phyloP scores from a whole-genome alignment of 1,139 yeast species.

The Keqinozyma sinolaborantium region DNA sequence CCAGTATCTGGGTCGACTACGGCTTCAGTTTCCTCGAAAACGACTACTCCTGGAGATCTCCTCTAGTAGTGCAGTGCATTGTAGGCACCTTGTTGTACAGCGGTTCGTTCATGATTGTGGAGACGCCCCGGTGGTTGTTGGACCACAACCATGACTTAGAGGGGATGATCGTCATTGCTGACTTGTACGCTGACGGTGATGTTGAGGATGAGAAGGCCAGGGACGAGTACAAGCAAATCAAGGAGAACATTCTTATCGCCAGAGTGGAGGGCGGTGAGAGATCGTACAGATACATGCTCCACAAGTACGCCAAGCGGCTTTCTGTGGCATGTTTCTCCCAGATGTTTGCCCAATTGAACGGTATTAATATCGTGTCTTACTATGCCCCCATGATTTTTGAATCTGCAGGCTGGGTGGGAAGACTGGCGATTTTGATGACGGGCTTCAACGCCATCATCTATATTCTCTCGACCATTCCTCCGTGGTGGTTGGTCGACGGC shows the following conservation, averaged over 20 bases:
- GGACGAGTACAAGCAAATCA: slow-evolving; percentile 45
- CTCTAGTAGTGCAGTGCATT: slow-evolving; percentile 70
- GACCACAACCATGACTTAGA: slow-evolving; percentile 88
- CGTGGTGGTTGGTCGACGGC: slow-evolving; percentile 85
- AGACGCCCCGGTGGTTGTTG: slow-evolving; percentile 86
- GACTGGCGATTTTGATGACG: slow-evolving; percentile 86
- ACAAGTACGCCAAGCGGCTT: slow-evolving; percentile 67
- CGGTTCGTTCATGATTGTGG: slow-evolving; percentile 79
- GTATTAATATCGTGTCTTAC: slow-evolving; percentile 88
- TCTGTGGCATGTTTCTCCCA: slow-evolving; percentile 88
- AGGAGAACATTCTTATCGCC: slow-evolving; percentile 49
- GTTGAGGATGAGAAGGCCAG: slow-evolving; percentile 63
- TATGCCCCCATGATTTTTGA: slow-evolving; percentile 94
- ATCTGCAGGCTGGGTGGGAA: slow-evolving; percentile 91
- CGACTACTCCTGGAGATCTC: slow-evolving; percentile 71
- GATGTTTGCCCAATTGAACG: slow-evolving; percentile 89
- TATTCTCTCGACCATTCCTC: slow-evolving; percentile 74
- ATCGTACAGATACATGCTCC: slow-evolving; percentile 64
- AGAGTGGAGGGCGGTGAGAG: slow-evolving; percentile 72
- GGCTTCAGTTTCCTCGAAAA: slow-evolving; percentile 59
- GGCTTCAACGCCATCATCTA: slow-evolving; percentile 84
- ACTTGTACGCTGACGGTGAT: slow-evolving; percentile 44
- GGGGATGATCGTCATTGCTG: slow-evolving; percentile 56
- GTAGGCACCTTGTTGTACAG: slow-evolving; percentile 66
- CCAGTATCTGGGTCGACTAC: slow-evolving; percentile 91